phyloP scores from a whole-genome alignment of 495 filamentous ascomycete species.

The Penicillium arizonense region DNA sequence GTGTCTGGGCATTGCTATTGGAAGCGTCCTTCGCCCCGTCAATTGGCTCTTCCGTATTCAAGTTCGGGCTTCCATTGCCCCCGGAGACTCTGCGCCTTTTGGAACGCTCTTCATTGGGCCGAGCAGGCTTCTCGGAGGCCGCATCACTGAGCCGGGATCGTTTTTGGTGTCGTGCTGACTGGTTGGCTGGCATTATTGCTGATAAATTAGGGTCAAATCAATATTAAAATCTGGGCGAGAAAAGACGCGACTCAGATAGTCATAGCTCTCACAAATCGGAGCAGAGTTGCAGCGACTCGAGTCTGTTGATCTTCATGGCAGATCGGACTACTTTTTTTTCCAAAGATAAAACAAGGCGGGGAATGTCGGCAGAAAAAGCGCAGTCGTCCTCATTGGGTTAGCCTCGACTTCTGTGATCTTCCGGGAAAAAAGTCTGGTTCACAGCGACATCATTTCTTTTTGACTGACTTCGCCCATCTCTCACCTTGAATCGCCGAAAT shows the following conservation, averaged over 20 bases:
- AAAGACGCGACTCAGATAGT: background rate
- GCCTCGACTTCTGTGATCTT: slow-evolving; percentile 10
- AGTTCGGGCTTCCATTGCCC: slow-evolving; percentile 2
- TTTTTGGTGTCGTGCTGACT: slow-evolving; percentile 29
- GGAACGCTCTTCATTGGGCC: slow-evolving; percentile 20
- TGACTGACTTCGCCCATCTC: slow-evolving; percentile 15
- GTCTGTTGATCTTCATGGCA: slow-evolving; percentile 2
- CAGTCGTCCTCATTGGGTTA: slow-evolving; percentile 5
- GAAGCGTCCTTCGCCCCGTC: background rate
- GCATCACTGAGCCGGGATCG: slow-evolving; percentile 36
- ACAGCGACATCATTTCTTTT: slow-evolving; percentile 8
- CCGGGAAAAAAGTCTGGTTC: slow-evolving; percentile 24
- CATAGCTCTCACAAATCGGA: slow-evolving; percentile 1
- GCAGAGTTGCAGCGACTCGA: background rate
- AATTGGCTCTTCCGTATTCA: background rate
- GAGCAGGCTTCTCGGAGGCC: slow-evolving; percentile 21
- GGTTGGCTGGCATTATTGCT: slow-evolving; percentile 18
- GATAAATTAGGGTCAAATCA: background rate
- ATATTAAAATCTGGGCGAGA: background rate
- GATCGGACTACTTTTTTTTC: background rate
- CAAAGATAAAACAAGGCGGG: slow-evolving; percentile 13
- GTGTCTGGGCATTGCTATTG: background rate
- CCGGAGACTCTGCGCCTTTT: slow-evolving; percentile 39
- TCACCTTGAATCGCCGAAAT: slow-evolving; percentile 50
- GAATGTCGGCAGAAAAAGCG: slow-evolving; percentile 19